Base-by-base conservation (phyloP, 495 filamentous ascomycete genomes). In the Aspergillus sparsus region DNA sequence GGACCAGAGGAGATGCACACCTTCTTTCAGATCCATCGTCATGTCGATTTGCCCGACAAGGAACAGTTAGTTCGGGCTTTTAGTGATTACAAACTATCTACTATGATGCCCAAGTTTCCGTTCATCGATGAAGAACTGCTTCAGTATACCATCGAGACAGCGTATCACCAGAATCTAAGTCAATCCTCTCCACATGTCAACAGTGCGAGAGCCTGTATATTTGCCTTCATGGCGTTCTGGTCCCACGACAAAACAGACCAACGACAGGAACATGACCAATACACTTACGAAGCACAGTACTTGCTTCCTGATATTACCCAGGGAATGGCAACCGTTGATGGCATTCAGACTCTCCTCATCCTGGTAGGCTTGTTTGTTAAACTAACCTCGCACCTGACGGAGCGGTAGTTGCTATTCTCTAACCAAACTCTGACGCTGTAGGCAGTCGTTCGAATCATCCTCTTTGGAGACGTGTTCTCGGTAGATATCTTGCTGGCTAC, bases 331-430 rank as follows among this genome's bases (percentile, higher is more conserved):
- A 55, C 33, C 15, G 0, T 61, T 3, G 51, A 61, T 18, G 58
- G 51, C 6, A 15, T 61, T 13, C 58, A 61, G 33, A 44, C 58
- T 1, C 11, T 61, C 10, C 10, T 55, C 10, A 61, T 61, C 34
- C 58, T 61, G 6, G 58, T 61, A 39, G 5, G 51, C 18, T 12
- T 18, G 8, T 21, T 21, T 27, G 11, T 7, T 36, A 10, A 34
- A 32, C 41, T 56, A 9, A 34, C 11, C 21, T 47, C 16, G 39
- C 9, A 42, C 21, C 5, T 31, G 8, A n/a, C 5, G 42, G 41
- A 3, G 21, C 27, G 15, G n/a, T 33, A 21, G 11, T 12, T 46
- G 27, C 15, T 3, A 32, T 15, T 18, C 3, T 33, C 18, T n/a
- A 16, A 32, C 39, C 33, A 0, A 34, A 10, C 15, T 27, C 12